Conservation (phyloP, 1,284 basidiomycete species). For the Rhodotorula sp. region DNA sequence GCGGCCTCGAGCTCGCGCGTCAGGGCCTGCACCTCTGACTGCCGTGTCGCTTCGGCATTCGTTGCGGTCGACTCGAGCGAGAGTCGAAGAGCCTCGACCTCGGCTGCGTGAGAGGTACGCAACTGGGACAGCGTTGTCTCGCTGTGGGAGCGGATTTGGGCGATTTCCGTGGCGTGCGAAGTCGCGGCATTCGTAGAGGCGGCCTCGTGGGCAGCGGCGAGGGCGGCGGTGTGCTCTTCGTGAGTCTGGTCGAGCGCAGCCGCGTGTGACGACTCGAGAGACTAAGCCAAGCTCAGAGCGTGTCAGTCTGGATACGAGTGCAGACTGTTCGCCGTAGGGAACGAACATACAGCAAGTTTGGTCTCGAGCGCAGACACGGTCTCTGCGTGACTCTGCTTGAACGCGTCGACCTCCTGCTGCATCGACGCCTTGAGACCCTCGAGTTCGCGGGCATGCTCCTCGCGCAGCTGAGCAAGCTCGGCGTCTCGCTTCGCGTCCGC, state of each 20-base stretch:
- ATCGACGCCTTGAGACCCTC: neutral
- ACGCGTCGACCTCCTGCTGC: neutral
- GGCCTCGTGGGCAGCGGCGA: conserved; percentile 49
- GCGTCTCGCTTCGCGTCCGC: conserved; percentile 63
- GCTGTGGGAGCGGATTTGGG: conserved; percentile 64
- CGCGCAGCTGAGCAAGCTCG: too few relatives aligned
- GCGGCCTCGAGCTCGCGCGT: conserved; percentile 66
- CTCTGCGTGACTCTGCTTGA: neutral
- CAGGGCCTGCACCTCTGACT: neutral
- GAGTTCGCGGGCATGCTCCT: neutral
- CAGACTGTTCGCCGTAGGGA: fast-evolving
- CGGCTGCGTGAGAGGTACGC: conserved; percentile 59
- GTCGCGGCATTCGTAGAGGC: conserved; percentile 63
- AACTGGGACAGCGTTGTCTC: conserved; percentile 66
- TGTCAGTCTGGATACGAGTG: neutral
- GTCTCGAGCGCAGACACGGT: neutral
- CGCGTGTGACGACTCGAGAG: conserved; percentile 67
- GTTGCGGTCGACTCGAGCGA: neutral
- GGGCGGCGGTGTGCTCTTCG: neutral
- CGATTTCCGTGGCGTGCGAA: conserved; percentile 66
- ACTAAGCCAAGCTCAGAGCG: conserved; percentile 35
- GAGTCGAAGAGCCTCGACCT: conserved; percentile 52
- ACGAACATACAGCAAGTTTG: neutral
- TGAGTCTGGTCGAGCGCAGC: conserved; percentile 49
- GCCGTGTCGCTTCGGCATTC: neutral